Conservation (phyloP, 208 protist species). For the Crithidia bombi region DNA sequence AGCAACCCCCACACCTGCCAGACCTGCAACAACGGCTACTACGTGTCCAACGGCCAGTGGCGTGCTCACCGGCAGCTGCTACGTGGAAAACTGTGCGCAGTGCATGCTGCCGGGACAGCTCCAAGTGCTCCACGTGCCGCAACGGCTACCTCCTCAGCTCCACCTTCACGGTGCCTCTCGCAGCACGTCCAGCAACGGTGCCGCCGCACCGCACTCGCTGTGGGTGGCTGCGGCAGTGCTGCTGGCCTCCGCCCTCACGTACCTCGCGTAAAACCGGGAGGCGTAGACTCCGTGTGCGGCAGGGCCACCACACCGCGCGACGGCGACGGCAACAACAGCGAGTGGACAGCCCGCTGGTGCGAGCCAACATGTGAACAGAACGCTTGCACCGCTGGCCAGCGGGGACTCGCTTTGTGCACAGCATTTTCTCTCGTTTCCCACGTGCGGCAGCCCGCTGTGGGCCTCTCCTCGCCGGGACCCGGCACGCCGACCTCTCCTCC, state of each 20-base stretch:
- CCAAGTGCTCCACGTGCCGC: conserved; percentile 21
- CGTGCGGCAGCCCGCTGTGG: no score
- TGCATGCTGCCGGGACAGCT: conserved; percentile 23
- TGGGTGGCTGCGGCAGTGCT: conserved; percentile 7
- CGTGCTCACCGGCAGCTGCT: conserved; percentile 13
- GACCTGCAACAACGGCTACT: conserved; percentile 7
- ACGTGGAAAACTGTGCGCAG: conserved; percentile 18
- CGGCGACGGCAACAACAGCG: not conserved
- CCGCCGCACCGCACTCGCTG: conserved; percentile 9
- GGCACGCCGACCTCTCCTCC: no score
- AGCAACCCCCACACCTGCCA: conserved; percentile 3
- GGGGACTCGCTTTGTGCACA: not conserved
- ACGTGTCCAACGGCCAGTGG: conserved; percentile 18
- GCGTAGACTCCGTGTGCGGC: no score
- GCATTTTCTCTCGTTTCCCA: no score
- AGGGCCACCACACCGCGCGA: not conserved
- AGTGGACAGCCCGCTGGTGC: not conserved
- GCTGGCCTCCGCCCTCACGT: conserved; percentile 7
- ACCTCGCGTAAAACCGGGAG: not conserved
- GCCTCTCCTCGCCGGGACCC: no score
- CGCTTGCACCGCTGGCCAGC: not conserved
- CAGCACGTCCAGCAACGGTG: conserved; percentile 14
- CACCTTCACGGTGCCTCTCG: conserved; percentile 21
- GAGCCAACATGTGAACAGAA: conserved; percentile 5
- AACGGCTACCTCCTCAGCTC: conserved; percentile 19